Conservation (phyloP, 345 rosid genomes). For the Populus ilicifolia region DNA sequence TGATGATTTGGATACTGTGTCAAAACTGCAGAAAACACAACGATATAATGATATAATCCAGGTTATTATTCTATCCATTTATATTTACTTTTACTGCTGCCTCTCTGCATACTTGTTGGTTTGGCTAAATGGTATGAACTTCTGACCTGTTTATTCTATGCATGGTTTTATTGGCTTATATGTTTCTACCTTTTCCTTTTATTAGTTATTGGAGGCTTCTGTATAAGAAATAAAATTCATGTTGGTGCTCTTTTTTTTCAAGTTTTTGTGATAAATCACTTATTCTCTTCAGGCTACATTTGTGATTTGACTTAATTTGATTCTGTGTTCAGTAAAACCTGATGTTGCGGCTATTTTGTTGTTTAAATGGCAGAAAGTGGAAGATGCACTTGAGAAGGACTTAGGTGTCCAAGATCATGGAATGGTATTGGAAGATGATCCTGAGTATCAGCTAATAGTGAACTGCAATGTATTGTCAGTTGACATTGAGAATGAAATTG, state of each 20-base stretch:
- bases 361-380: conserved; percentile 64
- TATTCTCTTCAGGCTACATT: not conserved
- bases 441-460: conserved; percentile 86
- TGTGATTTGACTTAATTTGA: not conserved
- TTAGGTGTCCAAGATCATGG: conserved; percentile 55
- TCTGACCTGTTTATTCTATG: not conserved
- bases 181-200: not conserved
- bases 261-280: not conserved
- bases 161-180: not conserved
- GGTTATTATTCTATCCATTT: conserved; percentile 31
- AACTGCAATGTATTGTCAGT: conserved; percentile 84
- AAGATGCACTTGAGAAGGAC: conserved; percentile 65
- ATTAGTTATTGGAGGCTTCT: not conserved
- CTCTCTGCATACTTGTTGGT: not conserved
- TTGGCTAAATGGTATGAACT: not conserved
- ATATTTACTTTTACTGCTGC: not conserved
- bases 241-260: not conserved
- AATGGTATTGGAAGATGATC: conserved; percentile 83
- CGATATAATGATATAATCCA: conserved; percentile 77
- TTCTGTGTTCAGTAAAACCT: conserved; percentile 1
- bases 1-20: conserved; percentile 78
- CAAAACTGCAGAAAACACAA: conserved; percentile 77
- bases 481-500: conserved; percentile 86
- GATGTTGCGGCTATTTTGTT: conserved; percentile 1
- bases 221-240: not conserved